Percentiles rank a stretch among this genome's conserved stretches.
phyloP scores from a whole-genome alignment of 257 asterid genomes.

The Primulina tabacum region DNA sequence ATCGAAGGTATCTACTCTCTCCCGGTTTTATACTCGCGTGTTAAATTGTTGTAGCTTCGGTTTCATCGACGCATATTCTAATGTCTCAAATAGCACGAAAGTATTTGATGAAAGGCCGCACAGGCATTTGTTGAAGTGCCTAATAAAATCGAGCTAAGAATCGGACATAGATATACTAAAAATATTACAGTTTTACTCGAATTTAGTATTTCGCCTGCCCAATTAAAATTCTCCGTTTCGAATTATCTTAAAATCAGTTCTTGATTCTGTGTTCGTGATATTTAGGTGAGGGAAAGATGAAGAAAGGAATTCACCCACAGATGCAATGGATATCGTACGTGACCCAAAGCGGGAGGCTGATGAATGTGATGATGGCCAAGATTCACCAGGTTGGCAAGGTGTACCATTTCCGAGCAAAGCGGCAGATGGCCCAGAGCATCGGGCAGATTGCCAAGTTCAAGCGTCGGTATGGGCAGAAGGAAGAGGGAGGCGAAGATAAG shows the following conservation, averaged over 20 bases:
- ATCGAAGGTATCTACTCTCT: too few species aligned
- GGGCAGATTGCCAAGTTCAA: conserved; percentile 74
- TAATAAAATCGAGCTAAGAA: background rate
- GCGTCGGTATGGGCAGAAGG: conserved; percentile 59
- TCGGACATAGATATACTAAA: too few species aligned
- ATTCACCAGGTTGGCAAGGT: conserved; percentile 67
- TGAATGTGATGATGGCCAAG: conserved; percentile 64
- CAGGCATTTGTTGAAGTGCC: background rate
- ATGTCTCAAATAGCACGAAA: too few species aligned
- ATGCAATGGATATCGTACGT: conserved; percentile 77
- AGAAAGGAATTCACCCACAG: conserved; percentile 83
- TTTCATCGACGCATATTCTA: background rate
- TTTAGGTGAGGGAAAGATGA: conserved; percentile 42
- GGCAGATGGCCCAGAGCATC: conserved; percentile 66
- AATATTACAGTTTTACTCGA: background rate
- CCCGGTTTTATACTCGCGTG: too few species aligned
- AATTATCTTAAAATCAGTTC: background rate
- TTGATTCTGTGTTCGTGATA: background rate
- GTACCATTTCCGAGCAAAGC: conserved; percentile 60
- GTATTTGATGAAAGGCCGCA: background rate
- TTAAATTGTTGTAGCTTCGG: background rate
- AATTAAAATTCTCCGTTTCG: background rate
- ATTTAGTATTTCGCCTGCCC: background rate
- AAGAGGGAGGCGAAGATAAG: conserved; percentile 39
- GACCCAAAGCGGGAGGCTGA: conserved; percentile 70